Evolutionary conservation across 352 stramenopile species (phyloP), one percentile per base, ranked within the genome.

Genomic region (Phytophthora europaea): DNA sequence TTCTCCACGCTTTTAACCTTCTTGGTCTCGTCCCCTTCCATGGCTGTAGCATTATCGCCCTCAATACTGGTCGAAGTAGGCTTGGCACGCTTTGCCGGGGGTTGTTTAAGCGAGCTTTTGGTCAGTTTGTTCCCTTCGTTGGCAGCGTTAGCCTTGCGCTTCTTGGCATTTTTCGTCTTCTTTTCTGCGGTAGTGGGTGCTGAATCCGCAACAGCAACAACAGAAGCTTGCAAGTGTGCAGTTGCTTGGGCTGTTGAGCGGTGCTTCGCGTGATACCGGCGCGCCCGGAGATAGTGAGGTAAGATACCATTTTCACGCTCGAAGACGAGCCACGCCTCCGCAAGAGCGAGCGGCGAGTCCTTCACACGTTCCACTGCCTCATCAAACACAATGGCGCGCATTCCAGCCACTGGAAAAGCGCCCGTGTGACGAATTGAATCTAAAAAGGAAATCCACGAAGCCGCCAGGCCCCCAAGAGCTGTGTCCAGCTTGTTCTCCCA

Each of bases 231-330:
- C 26, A 20, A 7, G 43, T 20, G 23, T 10, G 51, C 9, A 52
- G 31, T 9, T 36, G 8, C 15, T 58, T 43, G 61, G 4, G n/a
- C 43, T 36, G 67, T 51, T 23, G 56, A 34, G 10, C 36, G 47
- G 16, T 83, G 59, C 52, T 82, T 81, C 0, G 58, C 40, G 18
- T 85, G 70, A 56, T 79, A 74, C 31, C 61, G 71, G 18, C 78
- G 72, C 6, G 76, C 81, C 3, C 61, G 61, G 34, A 85, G 57
- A 54, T 86, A 85, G 59, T 67, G 63, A 18, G 47, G 18, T 31
- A 90, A 53, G 48, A 81, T 61, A 2, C 83, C 83, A 64, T 86
- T 72, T 74, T 90, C 81, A 51, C 83, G 78, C 64, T 90, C 83
- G 22, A 90, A 90, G 1, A 78, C 67, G 28, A 87, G 56, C 81